Conservation (phyloP, 1,284 basidiomycete genomes). For the Stygiomarasmius scandens region DNA sequence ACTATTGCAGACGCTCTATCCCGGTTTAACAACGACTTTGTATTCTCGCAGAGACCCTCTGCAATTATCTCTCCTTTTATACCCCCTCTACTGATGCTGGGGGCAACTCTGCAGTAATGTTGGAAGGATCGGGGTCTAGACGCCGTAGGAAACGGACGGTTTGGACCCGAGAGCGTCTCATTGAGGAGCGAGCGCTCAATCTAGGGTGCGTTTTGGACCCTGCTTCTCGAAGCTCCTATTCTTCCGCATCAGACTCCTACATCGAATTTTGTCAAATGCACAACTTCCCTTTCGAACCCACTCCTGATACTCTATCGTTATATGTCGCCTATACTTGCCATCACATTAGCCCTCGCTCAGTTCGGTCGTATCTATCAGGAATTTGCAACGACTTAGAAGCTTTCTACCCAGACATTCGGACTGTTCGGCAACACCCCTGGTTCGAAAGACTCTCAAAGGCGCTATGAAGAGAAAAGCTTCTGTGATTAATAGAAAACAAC, state of each 20-base stretch:
- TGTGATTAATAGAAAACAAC: too few species aligned
- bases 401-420: constrained; percentile 23
- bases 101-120: not conserved
- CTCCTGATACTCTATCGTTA: constrained; percentile 29
- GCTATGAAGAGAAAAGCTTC: constrained; percentile 4
- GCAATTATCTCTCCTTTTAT: not conserved
- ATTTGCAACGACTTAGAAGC: constrained; percentile 28
- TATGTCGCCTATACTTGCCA: constrained; percentile 29
- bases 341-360: constrained; percentile 24
- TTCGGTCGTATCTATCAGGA: constrained; percentile 30
- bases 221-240: constrained; percentile 20
- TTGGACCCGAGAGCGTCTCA: constrained; percentile 26
- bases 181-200: constrained; percentile 19
- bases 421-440: constrained; percentile 10
- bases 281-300: constrained; percentile 32
- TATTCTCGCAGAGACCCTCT: not conserved
- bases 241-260: constrained; percentile 31
- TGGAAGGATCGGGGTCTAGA: not conserved
- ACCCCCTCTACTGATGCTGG: not conserved
- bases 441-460: constrained; percentile 26
- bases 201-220: constrained; percentile 21
- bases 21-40: not conserved
- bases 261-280: constrained; percentile 32
- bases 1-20: not conserved
- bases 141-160: constrained; percentile 19